Evolutionary conservation across 208 protist genomes (phyloP), one percentile per base, ranked within the genome.

Genomic region (Trypanosoma cruzi): DNA sequence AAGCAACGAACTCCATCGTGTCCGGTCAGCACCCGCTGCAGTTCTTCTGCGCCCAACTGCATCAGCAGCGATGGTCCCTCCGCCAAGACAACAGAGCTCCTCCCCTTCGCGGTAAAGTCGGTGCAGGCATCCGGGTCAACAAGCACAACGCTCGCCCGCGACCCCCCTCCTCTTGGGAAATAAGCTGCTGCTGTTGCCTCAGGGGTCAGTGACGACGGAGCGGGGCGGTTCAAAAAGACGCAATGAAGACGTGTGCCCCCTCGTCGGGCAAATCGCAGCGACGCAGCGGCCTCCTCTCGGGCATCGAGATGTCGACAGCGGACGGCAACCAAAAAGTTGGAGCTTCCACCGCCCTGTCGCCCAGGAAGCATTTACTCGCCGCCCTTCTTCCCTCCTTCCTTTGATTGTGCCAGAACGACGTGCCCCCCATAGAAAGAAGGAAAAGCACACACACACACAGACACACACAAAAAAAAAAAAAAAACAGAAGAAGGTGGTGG

Each of bases 1-100:
- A 88, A 90, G n/a, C 59, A 44, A 28, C 63, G 63, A 24, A 50
- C 49, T 31, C n/a, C 63, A 31, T 24, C 31, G 18, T 18, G 18
- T 7, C n/a, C 44, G 16, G 31, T 13, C 7, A 60, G 32, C 14
- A 44, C 16, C 18, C n/a, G 13, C 13, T 44, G 28, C 32, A 60
- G 18, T 2, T 60, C 31, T 60, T 42, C 31, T 24, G 24, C 4
- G 3, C 32, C 31, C n/a, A 60, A 44, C 22, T 60, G 55, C 32
- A 60, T 26, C 32, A 42, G 32, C 32, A 60, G 37, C 37, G 37
- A 60, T 53, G 48, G n/a, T 29, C 22, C 18, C 6, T 18, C 48
- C 11, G 11, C 48, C 18, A 18, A 4, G 6, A 26, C 22, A 53
- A 18, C 48, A 26, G 11, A 53, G 6, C 48, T 26, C 14, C 22